Evolutionary conservation across 495 filamentous ascomycete genomes (phyloP).

Genomic region (Cenococcum geophilum): DNA sequence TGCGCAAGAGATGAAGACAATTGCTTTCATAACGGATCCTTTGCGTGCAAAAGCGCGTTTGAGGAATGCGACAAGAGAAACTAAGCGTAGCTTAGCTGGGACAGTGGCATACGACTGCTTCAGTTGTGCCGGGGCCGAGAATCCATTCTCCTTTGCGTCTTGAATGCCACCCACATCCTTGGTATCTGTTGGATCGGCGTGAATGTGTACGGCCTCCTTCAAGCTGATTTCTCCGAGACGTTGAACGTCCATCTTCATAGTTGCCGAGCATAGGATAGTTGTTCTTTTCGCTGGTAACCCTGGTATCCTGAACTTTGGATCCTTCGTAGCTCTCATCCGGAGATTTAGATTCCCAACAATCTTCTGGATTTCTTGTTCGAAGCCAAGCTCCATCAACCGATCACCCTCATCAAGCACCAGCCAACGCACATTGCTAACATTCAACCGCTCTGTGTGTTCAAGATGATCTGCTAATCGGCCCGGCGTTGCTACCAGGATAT

Average conservation of each 20-base stretch:
- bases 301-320: slow-evolving; percentile 36
- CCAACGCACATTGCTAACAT: slow-evolving; percentile 87
- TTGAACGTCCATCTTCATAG: slow-evolving; percentile 94
- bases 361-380: slow-evolving; percentile 77
- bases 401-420: slow-evolving; percentile 93
- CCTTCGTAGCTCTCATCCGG: slow-evolving; percentile 41
- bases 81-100: slow-evolving; percentile 81
- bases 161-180: slow-evolving; percentile 42
- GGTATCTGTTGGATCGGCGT: slow-evolving; percentile 52
- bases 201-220: slow-evolving; percentile 84
- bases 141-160: slow-evolving; percentile 50
- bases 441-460: slow-evolving; percentile 80
- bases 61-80: slow-evolving; percentile 74
- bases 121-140: slow-evolving; percentile 85
- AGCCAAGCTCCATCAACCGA: slow-evolving; percentile 92
- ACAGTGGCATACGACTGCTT: slow-evolving; percentile 84
- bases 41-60: slow-evolving; percentile 79
- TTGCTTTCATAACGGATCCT: slow-evolving; percentile 87
- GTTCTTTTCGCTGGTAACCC: slow-evolving; percentile 69
- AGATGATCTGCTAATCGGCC: slow-evolving; percentile 86
- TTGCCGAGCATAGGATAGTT: slow-evolving; percentile 92
- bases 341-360: slow-evolving; percentile 72
- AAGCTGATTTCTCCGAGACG: slow-evolving; percentile 87
- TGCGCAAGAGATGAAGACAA: slow-evolving; percentile 93
- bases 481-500: slow-evolving; percentile 91